Base-by-base conservation (phyloP, 2,329 filamentous ascomycete genomes). In the Neopestalotiopsis sp. region DNA sequence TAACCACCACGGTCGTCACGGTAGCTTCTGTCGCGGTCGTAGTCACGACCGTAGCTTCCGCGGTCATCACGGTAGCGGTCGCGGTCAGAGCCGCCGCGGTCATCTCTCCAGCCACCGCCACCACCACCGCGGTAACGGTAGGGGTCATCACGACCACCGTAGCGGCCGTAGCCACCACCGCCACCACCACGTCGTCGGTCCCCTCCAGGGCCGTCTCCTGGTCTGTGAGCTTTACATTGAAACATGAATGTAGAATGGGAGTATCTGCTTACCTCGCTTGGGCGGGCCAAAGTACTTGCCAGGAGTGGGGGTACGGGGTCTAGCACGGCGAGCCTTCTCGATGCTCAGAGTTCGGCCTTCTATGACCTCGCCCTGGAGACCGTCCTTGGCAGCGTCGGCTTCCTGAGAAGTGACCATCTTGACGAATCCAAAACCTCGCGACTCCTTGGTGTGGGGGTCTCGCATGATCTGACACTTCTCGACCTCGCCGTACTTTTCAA, bases 391-490 rank as follows among this genome's bases (percentile, higher is more conserved):
- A 74, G 96, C 95, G 82, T 99, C 96, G 72, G 96, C 96, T 83
- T 97, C 93, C 68, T 98, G 95, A 63, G 94, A 90, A 69, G 94
- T 97, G 70, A 94, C 91, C 95, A 99, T 98, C 87, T 99, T 98
- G 81, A 99, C 96, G 85, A 99, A 99, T 68, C 96, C 96, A 74
- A 99, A 99, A 74, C 96, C 96, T 82, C 96, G 96, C 75, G 95
- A 98, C 84, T 99, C 96, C 84, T 97, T 97, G 78, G 94, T 97
- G 83, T 99, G 96, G 71, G 96, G 96, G 79, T 99, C 96, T 78
- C 95, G 91, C 96, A 99, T 99, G 85, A 99, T 99, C 82, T 98
- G 97, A 86, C 95, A 98, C 84, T 97, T 98, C 85, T 98, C 95
- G 66, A 99, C 96, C 80, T 97, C 94, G 75, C 96, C 96, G 78